phyloP scores from a whole-genome alignment of 495 filamentous ascomycete genomes.

The Clavariopsis aquatica region DNA sequence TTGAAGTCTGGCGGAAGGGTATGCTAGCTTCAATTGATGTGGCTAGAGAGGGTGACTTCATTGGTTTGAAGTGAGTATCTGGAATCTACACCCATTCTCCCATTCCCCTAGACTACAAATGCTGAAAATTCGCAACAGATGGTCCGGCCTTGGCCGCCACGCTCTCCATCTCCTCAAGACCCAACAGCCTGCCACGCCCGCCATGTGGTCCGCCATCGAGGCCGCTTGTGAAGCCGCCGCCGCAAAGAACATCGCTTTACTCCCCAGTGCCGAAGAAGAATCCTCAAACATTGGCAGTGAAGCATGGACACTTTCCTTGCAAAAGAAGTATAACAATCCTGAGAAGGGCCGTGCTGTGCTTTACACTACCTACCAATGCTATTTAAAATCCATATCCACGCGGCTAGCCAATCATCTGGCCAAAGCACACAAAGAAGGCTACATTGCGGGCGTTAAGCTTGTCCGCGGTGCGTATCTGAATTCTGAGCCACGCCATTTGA shows the following conservation, averaged over 20 bases:
- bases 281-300: conserved; percentile 81
- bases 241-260: conserved; percentile 67
- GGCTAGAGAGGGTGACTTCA: conserved; percentile 74
- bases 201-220: conserved; percentile 68
- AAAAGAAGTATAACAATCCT: conserved; percentile 72
- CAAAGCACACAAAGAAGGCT: conserved; percentile 64
- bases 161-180: conserved; percentile 66
- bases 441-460: conserved; percentile 84
- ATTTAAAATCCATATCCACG: conserved; percentile 69
- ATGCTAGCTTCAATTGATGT: conserved; percentile 76
- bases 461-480: conserved; percentile 89
- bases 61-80: conserved; percentile 71
- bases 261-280: conserved; percentile 89
- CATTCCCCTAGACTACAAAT: background rate
- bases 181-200: conserved; percentile 57
- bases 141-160: conserved; percentile 84
- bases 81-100: background rate
- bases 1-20: conserved; percentile 71
- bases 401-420: conserved; percentile 68
- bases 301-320: conserved; percentile 76
- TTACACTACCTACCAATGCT: conserved; percentile 81
- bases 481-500: conserved; percentile 73
- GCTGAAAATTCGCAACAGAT: conserved; percentile 47
- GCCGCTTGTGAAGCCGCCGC: conserved; percentile 75
- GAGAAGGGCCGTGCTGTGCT: conserved; percentile 59